phyloP scores from a whole-genome alignment of 345 rosid species.

The Pistacia atlantica region DNA sequence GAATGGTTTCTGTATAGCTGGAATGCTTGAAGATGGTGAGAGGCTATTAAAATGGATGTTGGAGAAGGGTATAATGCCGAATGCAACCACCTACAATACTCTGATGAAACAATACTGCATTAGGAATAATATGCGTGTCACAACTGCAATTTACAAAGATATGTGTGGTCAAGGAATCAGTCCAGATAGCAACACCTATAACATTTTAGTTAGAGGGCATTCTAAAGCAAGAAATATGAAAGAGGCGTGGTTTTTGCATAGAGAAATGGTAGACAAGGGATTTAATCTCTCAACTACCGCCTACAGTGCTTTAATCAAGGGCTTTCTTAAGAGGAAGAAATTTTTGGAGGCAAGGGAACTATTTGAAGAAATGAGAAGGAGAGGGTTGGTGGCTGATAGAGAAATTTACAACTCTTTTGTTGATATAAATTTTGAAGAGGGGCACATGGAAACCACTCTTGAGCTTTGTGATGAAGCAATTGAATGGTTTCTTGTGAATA shows the following conservation, averaged over 20 bases:
- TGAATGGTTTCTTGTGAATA: conserved; percentile 58
- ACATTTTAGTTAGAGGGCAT: conserved; percentile 81
- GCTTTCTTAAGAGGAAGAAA: conserved; percentile 77
- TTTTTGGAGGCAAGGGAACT: conserved; percentile 66
- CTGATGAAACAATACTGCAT: conserved; percentile 76
- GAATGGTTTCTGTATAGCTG: conserved; percentile 85
- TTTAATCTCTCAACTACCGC: conserved; percentile 53
- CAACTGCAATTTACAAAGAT: conserved; percentile 50
- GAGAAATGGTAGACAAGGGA: conserved; percentile 72
- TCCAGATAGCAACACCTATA: conserved; percentile 79
- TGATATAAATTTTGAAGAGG: conserved; percentile 66
- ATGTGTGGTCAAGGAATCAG: conserved; percentile 65
- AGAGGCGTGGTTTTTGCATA: conserved; percentile 84
- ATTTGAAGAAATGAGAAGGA: conserved; percentile 72
- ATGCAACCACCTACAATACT: conserved; percentile 76
- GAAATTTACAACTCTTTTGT: conserved; percentile 58
- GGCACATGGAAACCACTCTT: conserved; percentile 53
- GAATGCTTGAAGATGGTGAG: conserved; percentile 83
- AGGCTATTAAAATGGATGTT: conserved; percentile 83
- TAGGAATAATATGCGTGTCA: conserved; percentile 51
- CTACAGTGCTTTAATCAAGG: conserved; percentile 71
- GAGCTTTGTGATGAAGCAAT: conserved; percentile 85
- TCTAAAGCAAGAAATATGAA: conserved; percentile 98
- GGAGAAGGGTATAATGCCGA: conserved; percentile 76
- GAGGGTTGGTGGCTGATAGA: conserved; percentile 59